Base-by-base conservation (phyloP, 352 stramenopile genomes). In the Phytopythium aichiense region DNA sequence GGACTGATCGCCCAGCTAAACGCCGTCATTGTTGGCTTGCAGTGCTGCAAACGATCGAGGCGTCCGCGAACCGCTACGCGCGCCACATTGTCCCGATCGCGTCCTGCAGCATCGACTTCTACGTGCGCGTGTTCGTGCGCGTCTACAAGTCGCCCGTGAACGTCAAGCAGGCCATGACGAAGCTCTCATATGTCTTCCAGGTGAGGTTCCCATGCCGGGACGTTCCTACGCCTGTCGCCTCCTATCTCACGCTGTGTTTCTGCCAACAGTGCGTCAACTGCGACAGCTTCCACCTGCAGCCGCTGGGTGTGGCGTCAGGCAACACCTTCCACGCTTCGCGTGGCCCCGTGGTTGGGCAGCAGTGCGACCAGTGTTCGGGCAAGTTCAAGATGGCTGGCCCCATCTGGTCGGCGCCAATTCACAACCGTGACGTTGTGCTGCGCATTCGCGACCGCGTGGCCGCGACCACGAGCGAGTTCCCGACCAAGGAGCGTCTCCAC, bases 51-150 rank as follows among this genome's bases (percentile, higher is more conserved):
- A 89, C 92, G 30, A 93, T 99, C 45, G 96, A 98, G 64, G 87
- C 90, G 23, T 81, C 80, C 4, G 98, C 98, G 1, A 98, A 98
- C 64, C 86, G 88, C 45, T 99, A 99, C 72, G 93, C 96, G 66
- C 79, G 96, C 56, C 94, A 97, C 67, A 99, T 99, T 71, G 89
- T 98, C 61, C 98, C 98, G 0, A 89, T 99, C 23, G 88, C 98
- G 25, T 98, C 91, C 40, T 97, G 99, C 59, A 98, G 96, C 65
- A 99, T 99, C 71, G 96, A 99, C 61, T 99, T 99, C 72, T 99
- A 99, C 81, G 86, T 99, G 46, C 95, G 98, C 53, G 91, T 99
- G 45, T 99, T 99, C 80, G 97, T 99, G 18, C 95, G 98, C 62
- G 96, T 99, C 46, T 98, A 96, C 76, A 93, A 98, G 68, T 96